Evolutionary conservation across 2,329 filamentous ascomycete species (phyloP), one percentile per base, ranked within the genome.

Genomic region (Aureobasidium subglaciale): DNA sequence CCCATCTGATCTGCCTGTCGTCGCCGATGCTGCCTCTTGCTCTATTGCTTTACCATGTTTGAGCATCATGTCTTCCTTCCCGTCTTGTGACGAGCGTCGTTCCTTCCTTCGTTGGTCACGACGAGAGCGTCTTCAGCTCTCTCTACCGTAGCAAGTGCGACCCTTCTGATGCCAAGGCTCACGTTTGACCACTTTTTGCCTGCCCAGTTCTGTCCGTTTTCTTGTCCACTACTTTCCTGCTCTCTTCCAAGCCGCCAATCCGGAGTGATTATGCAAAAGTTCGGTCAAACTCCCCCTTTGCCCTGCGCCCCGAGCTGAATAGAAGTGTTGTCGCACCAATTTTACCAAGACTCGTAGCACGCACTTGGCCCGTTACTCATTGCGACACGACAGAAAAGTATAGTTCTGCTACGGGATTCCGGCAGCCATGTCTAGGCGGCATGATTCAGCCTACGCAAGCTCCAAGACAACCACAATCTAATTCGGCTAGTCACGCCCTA

Each of bases 201-300:
- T 16, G 34, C 32, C 32, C 34, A 49, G 22, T 50, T 50, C 46
- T 38, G 22, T 50, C n/a, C 38, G 27, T 8, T 50, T 18, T 37
- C 34, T 50, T 20, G 34, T 27, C 46, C 46, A 15, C 24, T 9
- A 29, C 34, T 25, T 35, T 38, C 29, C 20, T 25, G 32, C 20
- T n/a, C 32, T 48, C n/a, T 48, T 50, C 46, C 46, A 50, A 50
- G 46, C 34, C 18, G 48, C 48, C 35, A 52, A 52, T 50, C 11
- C 8, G 3, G n/a, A n/a, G 10, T 25, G 7, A 29, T 35, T 34
- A 46, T 29, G 32, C 24, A 27, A 38, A 24, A 18, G 5, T 27
- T 50, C 20, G 46, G 29, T 38, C 46, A 50, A 20, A 8, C 10
- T 13, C 22, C 34, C 34, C 48, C 48, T 40, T 37, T 40, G 34